These are phyloP conservation scores for Mucor sp. DNA, from an alignment of 371 early-diverging fungal genomes.

Conservation along the genomic window DNA sequence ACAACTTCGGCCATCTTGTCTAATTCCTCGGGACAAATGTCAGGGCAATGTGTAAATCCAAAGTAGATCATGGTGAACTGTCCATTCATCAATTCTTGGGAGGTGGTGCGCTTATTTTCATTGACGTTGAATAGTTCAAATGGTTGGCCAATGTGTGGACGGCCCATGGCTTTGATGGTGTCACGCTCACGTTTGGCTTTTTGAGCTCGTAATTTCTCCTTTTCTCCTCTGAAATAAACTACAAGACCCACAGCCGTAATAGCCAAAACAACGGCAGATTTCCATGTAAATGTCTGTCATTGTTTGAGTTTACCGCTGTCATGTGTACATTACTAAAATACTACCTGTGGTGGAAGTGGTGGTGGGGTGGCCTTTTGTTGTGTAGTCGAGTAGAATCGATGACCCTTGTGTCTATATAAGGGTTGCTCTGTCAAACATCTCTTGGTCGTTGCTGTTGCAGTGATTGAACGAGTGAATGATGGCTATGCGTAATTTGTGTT, in stretches of 20 bases:
- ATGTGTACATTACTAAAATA: background rate
- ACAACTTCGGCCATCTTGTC: conserved; percentile 94
- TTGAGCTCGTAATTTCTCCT: conserved; percentile 51
- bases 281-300: conserved; percentile 48
- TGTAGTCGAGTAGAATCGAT: background rate
- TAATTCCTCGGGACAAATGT: conserved; percentile 98
- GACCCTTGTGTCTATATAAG: background rate
- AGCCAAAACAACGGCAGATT: conserved; percentile 54
- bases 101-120: conserved; percentile 24
- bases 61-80: conserved; percentile 91
- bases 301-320: background rate
- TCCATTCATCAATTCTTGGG: conserved; percentile 45
- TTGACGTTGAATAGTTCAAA: conserved; percentile 86
- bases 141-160: conserved; percentile 90
- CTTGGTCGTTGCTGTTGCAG: background rate
- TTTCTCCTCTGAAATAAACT: conserved; percentile 64
- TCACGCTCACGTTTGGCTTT: conserved; percentile 40
- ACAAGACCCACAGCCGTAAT: conserved; percentile 62
- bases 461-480: background rate
- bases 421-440: background rate
- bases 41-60: conserved; percentile 99
- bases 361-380: background rate
- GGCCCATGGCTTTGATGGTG: conserved; percentile 55
- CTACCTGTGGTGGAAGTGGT: background rate
- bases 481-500: too few species aligned